Evolutionary conservation across 371 early-diverging fungal genomes (phyloP).

Genomic region (Rhizopus sp.): DNA sequence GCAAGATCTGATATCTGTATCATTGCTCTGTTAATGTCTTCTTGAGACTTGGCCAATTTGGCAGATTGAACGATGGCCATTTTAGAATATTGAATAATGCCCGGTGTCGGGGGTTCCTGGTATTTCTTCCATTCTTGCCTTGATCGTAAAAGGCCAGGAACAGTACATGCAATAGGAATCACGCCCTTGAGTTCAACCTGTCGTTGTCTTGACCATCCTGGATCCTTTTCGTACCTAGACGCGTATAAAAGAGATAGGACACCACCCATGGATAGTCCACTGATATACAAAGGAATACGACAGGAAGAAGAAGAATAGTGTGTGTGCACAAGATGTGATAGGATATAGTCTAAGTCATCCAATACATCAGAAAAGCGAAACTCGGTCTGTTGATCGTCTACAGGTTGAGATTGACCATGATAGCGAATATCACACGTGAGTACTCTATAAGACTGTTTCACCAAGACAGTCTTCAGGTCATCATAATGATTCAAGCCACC

Average conservation of each 20-base stretch:
- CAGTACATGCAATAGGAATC: constrained; percentile 30
- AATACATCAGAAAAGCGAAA: constrained; percentile 22
- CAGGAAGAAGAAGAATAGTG: constrained; percentile 5
- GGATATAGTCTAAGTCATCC: constrained; percentile 20
- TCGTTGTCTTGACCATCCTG: background rate
- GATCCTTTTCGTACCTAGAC: background rate
- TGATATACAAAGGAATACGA: constrained; percentile 20
- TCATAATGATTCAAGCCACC: constrained; percentile 39
- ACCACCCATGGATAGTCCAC: constrained; percentile 49
- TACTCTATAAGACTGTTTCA: constrained; percentile 25
- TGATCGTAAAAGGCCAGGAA: constrained; percentile 20
- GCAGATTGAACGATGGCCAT: constrained; percentile 23
- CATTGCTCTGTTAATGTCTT: constrained; percentile 24
- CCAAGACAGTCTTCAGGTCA: constrained; percentile 12
- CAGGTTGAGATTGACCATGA: constrained; percentile 39
- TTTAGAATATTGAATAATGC: constrained; percentile 14
- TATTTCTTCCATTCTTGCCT: constrained; percentile 33
- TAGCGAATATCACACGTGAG: constrained; percentile 34
- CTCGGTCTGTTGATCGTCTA: background rate
- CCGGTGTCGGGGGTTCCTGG: constrained; percentile 12
- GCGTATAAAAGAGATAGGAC: constrained; percentile 33
- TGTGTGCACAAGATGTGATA: constrained; percentile 17
- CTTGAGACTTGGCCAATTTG: constrained; percentile 6
- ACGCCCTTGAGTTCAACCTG: constrained; percentile 20
- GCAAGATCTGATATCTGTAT: constrained; percentile 15